These are phyloP conservation scores for Leccinum arenicola DNA, from an alignment of 768 basidiomycete genomes.

Conservation along the genomic window DNA sequence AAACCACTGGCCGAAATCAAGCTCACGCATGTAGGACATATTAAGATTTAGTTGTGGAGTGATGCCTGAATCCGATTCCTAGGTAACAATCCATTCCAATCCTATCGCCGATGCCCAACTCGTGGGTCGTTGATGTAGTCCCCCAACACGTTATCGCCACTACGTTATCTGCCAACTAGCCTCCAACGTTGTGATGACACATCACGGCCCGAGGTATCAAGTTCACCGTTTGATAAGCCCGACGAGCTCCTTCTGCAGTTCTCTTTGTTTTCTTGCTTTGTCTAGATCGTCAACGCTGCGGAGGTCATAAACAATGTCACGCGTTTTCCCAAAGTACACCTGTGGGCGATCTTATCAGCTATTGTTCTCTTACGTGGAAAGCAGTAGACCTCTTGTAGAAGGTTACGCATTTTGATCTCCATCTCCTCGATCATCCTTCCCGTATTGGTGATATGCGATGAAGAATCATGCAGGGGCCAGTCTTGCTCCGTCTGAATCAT, in stretches of 20 bases:
- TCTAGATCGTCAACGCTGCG: slow-evolving; percentile 86
- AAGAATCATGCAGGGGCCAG: slow-evolving; percentile 71
- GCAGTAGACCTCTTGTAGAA: slow-evolving; percentile 73
- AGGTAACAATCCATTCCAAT: slow-evolving; percentile 92
- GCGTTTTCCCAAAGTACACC: slow-evolving; percentile 97
- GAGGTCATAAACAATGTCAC: slow-evolving; percentile 91
- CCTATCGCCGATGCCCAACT: slow-evolving; percentile 80
- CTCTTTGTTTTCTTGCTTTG: slow-evolving; percentile 72
- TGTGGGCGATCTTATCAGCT: slow-evolving; percentile 27
- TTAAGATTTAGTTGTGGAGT: background rate
- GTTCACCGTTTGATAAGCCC: slow-evolving; percentile 74
- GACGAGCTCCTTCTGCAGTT: slow-evolving; percentile 88
- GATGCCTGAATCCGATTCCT: slow-evolving; percentile 9
- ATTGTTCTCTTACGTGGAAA: background rate
- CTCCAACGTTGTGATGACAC: slow-evolving; percentile 10
- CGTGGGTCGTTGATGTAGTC: slow-evolving; percentile 21
- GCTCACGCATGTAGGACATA: slow-evolving; percentile 61
- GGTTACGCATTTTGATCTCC: slow-evolving; percentile 98
- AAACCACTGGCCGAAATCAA: slow-evolving; percentile 84
- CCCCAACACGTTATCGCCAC: background rate
- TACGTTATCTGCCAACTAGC: slow-evolving; percentile 2
- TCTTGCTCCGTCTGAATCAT: slow-evolving; percentile 77
- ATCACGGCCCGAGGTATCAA: slow-evolving; percentile 15
- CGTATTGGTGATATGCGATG: slow-evolving; percentile 90
- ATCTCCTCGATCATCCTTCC: slow-evolving; percentile 97